Base-by-base conservation (phyloP, 306 rosid genomes). In the Citrullus amarus region DNA sequence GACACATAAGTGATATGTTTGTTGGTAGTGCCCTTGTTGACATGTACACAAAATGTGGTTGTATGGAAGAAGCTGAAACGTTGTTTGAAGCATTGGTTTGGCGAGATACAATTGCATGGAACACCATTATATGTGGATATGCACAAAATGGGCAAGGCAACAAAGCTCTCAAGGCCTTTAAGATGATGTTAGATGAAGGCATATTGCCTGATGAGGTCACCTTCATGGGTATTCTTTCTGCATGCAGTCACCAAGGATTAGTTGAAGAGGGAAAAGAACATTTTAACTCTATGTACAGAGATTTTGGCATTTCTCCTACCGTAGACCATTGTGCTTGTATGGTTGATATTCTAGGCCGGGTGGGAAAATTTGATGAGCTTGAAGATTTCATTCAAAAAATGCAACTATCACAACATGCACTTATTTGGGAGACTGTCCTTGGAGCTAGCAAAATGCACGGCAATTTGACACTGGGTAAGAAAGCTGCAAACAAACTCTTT, bases 341-440 rank as follows among this genome's bases (percentile, higher is more conserved):
- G 84, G 85, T 82, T 43, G 88, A 82, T 85, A 85, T 82, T 80
- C 86, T 85, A 10, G 84, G 80, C 70, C 80, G 88, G 17, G 84
- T 79, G 46, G 88, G 88, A 51, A 82, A 78, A 30, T 85, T 85
- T 32, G 73, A 77, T 25, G 88, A 85, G 84, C 83, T 80, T 61
- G 82, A 80, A 85, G 71, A 74, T 51, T 80, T 82, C 57, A 82
- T 85, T 38, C 66, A 77, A 62, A 50, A 54, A 22, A 82, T 77
- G 88, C 60, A 82, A 51, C 66, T 85, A 67, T 56, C 85, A 77
- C 82, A 79, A 0, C 28, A 77, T 80, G 82, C 85, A 51, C 75
- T 82, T 28, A 80, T 85, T 62, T 85, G 88, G 86, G 86, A 82
- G 75, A 82, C 85, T 77, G 82, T 85, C 56, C 88, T 85, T 69